Base-by-base conservation (phyloP, 352 stramenopile species). In the Elongisporangium undulatum region DNA sequence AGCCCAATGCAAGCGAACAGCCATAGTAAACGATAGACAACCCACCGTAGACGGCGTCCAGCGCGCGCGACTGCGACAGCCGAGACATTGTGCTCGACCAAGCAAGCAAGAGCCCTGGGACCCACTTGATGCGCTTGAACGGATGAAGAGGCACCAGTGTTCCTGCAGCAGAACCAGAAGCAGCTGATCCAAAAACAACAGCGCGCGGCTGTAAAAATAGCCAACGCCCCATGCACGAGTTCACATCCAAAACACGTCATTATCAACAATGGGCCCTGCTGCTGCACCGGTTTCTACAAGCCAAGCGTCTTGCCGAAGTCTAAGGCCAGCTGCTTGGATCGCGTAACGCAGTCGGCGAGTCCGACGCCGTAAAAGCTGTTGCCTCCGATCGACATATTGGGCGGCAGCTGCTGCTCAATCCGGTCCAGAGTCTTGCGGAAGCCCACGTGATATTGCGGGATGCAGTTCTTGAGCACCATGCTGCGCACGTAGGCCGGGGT, bases 361-460 rank as follows among this genome's bases (percentile, higher is more conserved):
- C 88, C 88, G 22, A 96, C 79, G 54, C 88, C 88, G 58, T 95
- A 94, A 24, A 89, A 94, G 61, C 84, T 95, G 64, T 96, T 96
- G 34, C 88, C 88, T 22, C 82, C 79, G 12, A 95, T 61, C 29
- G 70, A 68, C 34, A 93, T 51, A 1, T 75, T 75, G 4, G 75
- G 69, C 19, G 69, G 67, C 29, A 86, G 72, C 53, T 87, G 65
- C 51, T 75, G 59, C 58, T 94, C 79, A 41, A 94, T 89, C 7
- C 58, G 55, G 52, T 75, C 63, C 9, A 94, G 68, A 23, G 80
- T 90, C 56, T 75, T 63, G 50, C 71, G 61, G 55, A 92, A 93
- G 21, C 82, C 85, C 8, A 96, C 82, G 55, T 93, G 80, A 65
- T 95, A 96, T 71, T 95, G 86, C 16, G 88, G 86, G 53, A 96